phyloP scores from a whole-genome alignment of 306 rosid genomes.

The Fagus sylvatica region DNA sequence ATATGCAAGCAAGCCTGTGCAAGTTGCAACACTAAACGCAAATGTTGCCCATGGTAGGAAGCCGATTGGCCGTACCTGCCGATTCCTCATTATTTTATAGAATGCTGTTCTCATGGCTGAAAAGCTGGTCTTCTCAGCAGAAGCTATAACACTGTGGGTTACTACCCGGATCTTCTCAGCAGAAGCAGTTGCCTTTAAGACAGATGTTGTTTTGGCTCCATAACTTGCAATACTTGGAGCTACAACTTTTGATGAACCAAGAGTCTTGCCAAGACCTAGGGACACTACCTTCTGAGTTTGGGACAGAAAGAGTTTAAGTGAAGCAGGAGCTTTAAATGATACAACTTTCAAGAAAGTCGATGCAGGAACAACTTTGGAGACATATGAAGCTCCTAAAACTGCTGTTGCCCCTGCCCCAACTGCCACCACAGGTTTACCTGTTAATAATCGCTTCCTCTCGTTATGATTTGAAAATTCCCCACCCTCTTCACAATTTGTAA shows the following conservation, averaged over 20 bases:
- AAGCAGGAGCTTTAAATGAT: slow-evolving; percentile 57
- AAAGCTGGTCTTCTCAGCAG: slow-evolving; percentile 71
- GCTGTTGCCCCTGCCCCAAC: slow-evolving; percentile 87
- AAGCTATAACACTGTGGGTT: slow-evolving; percentile 66
- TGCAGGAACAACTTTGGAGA: slow-evolving; percentile 69
- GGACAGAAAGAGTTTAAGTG: slow-evolving; percentile 51
- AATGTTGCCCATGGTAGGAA: slow-evolving; percentile 76
- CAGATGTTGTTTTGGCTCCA: slow-evolving; percentile 58
- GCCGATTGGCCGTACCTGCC: slow-evolving; percentile 49
- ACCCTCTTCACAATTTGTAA: slow-evolving; percentile 40
- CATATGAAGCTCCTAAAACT: slow-evolving; percentile 71
- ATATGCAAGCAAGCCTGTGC: slow-evolving; percentile 57
- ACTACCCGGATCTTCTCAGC: slow-evolving; percentile 76
- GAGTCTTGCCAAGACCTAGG: slow-evolving; percentile 41
- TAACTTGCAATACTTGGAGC: slow-evolving; percentile 61
- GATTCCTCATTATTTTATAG: slow-evolving; percentile 82
- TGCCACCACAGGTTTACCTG: slow-evolving; percentile 67
- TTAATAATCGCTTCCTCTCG: slow-evolving; percentile 44
- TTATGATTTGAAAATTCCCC: slow-evolving; percentile 32
- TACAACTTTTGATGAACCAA: slow-evolving; percentile 50
- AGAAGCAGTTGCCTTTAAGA: slow-evolving; percentile 62
- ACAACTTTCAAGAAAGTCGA: slow-evolving; percentile 58
- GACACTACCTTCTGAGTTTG: slow-evolving; percentile 57
- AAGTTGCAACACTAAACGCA: slow-evolving; percentile 63
- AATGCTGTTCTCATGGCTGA: slow-evolving; percentile 80